Evolutionary conservation across 345 rosid species (phyloP), one percentile per base, ranked within the genome.

Genomic region (Cardamine occulta): DNA sequence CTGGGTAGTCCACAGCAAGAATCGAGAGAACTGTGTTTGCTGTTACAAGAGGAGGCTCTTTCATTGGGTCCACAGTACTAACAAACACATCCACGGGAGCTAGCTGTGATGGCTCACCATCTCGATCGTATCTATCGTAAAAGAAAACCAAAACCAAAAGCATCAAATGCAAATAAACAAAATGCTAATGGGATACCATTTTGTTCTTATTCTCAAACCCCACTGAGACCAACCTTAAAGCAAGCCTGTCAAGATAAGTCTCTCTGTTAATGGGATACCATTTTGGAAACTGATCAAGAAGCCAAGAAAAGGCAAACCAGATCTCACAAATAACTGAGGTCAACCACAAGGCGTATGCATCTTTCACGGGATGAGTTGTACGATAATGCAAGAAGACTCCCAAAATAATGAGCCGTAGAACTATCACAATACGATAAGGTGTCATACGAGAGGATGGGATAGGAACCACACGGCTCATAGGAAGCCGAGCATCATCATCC

Each of bases 291-390:
- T 93, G 98, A 85, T 93, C 98, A 70, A 93, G 85, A 78, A 93
- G 93, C 98, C 98, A 93, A 48, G 97, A 93, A 80, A 91, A 81
- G 61, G 98, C 98, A 86, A 93, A 93, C 98, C 97, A 93, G 72
- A 93, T 84, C 93, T 93, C 98, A 80, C 98, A 93, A 58, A 93
- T 93, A 79, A 93, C 96, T 6, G 98, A 93, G 63, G 88, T 89
- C 31, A 93, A 60, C 98, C 98, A 93, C 80, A 93, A 45, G 1
- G 91, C 88, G 45, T 93, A 93, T 32, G 98, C 98, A 84, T 86
- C 89, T 68, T 82, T 84, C 80, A 93, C 98, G 0, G 98, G 98
- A 76, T 93, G 96, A 67, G 98, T 91, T 24, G 32, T 55, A 83
- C 98, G 97, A 61, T 93, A 93, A 68, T 91, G 96, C 51, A 93